Conservation (phyloP, 768 basidiomycete genomes). For the Pleurotus eryngii region DNA sequence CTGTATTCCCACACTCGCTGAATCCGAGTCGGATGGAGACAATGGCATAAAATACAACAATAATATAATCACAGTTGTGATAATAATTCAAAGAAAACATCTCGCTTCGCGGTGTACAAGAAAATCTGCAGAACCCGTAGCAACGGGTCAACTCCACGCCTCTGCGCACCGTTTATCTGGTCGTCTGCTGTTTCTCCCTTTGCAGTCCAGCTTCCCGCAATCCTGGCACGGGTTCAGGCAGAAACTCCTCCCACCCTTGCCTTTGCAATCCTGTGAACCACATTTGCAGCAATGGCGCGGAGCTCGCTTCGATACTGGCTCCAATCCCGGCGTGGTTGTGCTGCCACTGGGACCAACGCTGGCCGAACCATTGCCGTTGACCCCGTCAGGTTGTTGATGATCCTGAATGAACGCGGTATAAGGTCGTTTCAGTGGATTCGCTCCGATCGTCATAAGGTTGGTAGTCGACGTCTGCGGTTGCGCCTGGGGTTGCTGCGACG, state of each 20-base stretch:
- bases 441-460: background rate
- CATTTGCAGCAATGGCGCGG: conserved; percentile 81
- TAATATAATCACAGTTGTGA: background rate
- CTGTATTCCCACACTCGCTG: too few species aligned
- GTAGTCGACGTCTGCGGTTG: conserved; percentile 6
- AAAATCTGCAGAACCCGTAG: background rate
- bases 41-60: too few species aligned
- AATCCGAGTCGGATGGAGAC: too few species aligned
- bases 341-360: background rate
- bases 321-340: conserved; percentile 21
- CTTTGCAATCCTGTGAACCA: conserved; percentile 77
- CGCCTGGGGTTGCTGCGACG: conserved; percentile 13
- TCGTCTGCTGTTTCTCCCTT: conserved; percentile 71
- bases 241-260: conserved; percentile 74
- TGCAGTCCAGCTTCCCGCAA: conserved; percentile 78
- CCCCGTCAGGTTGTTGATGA: conserved; percentile 9
- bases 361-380: conserved; percentile 8
- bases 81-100: background rate
- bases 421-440: conserved; percentile 9
- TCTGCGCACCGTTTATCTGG: conserved; percentile 75
- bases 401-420: conserved; percentile 11
- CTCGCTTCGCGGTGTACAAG: background rate
- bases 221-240: conserved; percentile 77
- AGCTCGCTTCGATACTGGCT: conserved; percentile 52
- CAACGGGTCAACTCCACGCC: conserved; percentile 33